Conservation (phyloP, 2,329 filamentous ascomycete genomes). For the Pyrenochaeta sp. region DNA sequence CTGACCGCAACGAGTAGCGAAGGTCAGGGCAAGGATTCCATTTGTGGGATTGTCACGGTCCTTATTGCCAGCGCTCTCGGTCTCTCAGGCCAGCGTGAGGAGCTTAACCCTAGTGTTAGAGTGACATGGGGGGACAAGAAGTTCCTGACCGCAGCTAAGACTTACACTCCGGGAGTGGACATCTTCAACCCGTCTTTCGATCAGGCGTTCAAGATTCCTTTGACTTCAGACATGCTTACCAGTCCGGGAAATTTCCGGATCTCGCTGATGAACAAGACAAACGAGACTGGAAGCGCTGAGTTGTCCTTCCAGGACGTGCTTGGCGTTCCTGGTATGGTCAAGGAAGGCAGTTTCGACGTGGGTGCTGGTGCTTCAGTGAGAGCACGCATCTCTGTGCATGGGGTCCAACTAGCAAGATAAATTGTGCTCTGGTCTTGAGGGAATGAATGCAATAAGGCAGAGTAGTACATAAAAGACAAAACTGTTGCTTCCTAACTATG, state of each 20-base stretch:
- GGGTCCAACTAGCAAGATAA: slow-evolving; percentile 27
- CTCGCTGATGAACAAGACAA: slow-evolving; percentile 38
- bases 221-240: slow-evolving; percentile 45
- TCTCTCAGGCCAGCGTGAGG: slow-evolving; percentile 55
- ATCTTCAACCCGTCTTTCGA: slow-evolving; percentile 61
- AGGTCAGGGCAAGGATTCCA: slow-evolving; percentile 33
- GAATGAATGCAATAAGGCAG: not conserved
- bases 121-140: slow-evolving; percentile 54
- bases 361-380: slow-evolving; percentile 35
- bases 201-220: slow-evolving; percentile 55
- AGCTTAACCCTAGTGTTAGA: slow-evolving; percentile 57
- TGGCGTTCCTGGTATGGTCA: slow-evolving; percentile 27
- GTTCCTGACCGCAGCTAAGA: slow-evolving; percentile 55
- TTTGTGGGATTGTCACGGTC: slow-evolving; percentile 55
- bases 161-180: slow-evolving; percentile 56
- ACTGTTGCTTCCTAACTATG: too few relatives aligned
- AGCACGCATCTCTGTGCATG: slow-evolving; percentile 34
- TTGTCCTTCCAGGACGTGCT: slow-evolving; percentile 38
- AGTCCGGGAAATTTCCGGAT: slow-evolving; percentile 35
- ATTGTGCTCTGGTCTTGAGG: not conserved
- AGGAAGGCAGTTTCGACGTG: slow-evolving; percentile 35
- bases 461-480: not conserved
- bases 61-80: slow-evolving; percentile 55
- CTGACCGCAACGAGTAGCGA: slow-evolving; percentile 41
- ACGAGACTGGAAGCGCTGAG: slow-evolving; percentile 35